phyloP scores from a whole-genome alignment of 1,284 basidiomycete genomes.

The Heterobasidion irregulare region DNA sequence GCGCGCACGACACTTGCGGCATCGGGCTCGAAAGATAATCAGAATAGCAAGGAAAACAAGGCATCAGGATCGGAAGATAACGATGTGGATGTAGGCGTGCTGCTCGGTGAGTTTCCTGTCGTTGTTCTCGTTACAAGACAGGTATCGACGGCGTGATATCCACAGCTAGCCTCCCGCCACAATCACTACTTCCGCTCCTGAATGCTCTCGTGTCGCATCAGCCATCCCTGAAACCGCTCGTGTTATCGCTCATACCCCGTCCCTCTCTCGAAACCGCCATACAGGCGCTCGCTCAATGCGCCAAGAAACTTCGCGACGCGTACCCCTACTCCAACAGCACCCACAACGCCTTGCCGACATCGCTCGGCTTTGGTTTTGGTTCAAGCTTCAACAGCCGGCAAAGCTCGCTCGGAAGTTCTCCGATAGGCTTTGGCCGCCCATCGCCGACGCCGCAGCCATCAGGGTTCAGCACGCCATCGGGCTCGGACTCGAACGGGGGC shows the following conservation, averaged over 20 bases:
- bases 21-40: constrained; percentile 15
- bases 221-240: constrained; percentile 56
- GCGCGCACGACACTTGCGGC: constrained; percentile 36
- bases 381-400: constrained; percentile 11
- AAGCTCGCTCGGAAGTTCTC: constrained; percentile 13
- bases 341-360: constrained; percentile 19
- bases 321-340: constrained; percentile 64
- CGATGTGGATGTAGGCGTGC: constrained; percentile 69
- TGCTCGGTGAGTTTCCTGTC: constrained; percentile 49
- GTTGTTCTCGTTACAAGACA: not conserved
- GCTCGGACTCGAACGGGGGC: constrained; percentile 21
- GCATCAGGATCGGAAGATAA: constrained; percentile 27
- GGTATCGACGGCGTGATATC: not conserved
- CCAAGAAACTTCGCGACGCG: constrained; percentile 66
- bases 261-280: constrained; percentile 67
- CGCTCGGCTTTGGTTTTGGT: constrained; percentile 18
- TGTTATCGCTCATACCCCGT: constrained; percentile 69
- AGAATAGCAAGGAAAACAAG: constrained; percentile 32
- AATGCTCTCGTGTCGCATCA: constrained; percentile 55
- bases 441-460: constrained; percentile 18
- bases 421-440: constrained; percentile 43
- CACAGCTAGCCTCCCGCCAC: constrained; percentile 66
- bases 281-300: constrained; percentile 56
- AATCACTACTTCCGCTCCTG: constrained; percentile 64
- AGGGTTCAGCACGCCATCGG: constrained; percentile 15